Base-by-base conservation (phyloP, 352 stramenopile genomes). In the Phytophthora sojae region DNA sequence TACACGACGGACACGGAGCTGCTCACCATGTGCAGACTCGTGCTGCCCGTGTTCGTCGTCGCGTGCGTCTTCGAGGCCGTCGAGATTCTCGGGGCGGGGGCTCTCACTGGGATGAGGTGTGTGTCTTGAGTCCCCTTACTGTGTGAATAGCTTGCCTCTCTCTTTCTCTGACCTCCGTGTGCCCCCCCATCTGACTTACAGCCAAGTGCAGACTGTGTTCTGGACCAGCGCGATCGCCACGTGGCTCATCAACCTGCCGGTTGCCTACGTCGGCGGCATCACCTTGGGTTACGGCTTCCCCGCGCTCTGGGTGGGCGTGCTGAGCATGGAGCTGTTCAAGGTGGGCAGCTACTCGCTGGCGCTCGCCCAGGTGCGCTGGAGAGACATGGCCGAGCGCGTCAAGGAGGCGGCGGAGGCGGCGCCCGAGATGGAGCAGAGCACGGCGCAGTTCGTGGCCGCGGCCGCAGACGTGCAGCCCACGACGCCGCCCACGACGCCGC, bases 311-410 rank as follows among this genome's bases (percentile, higher is more conserved):
- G 42, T 79, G 45, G 84, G 84, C 17, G 79, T 91, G 35, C 52
- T 90, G n/a, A 68, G 65, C 29, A 91, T 92, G 82, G 84, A 92
- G 55, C 52, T 87, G 15, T 87, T 91, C 61, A 94, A 92, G 69
- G 69, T 89, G 29, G 52, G 59, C 17, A 82, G 71, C 50, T 91
- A 90, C 71, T 72, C 69, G 21, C 25, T 84, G 17, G 77, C 70
- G 14, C 75, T 92, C 9, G 64, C 66, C 17, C 73, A 71, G 21
- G 79, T 89, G 29, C 66, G 80, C 64, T 94, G 86, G 84, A 39
- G 60, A 11, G 75, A 73, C 53, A 78, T 90, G 80, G 73, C 86
- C 2, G 61, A 67, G 11, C 75, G 76, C 21, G 83, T 87, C 1
- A 71, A 90, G 42, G 54, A 58, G 26, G 79, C 73, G 14, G 89